Evolutionary conservation across 352 stramenopile species (phyloP).

Genomic region (Globisporangium okanoganense): DNA sequence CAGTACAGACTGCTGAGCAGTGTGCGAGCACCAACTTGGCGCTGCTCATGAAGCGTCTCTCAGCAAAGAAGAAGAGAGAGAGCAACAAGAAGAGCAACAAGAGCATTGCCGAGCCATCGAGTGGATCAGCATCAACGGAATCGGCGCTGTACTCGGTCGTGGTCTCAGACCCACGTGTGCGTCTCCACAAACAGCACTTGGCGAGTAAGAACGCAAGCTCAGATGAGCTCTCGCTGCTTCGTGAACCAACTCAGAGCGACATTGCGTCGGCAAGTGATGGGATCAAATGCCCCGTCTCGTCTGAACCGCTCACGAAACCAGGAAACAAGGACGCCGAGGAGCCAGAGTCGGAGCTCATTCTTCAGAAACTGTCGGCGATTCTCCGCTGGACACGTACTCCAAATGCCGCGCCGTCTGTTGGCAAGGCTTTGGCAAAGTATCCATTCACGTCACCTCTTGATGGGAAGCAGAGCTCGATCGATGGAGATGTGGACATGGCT

Average conservation of each 20-base stretch:
- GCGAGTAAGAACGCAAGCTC: not conserved
- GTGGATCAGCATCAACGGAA: not conserved
- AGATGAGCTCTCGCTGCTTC: constrained; percentile 36
- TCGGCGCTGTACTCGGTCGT: constrained; percentile 31
- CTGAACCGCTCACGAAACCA: constrained; percentile 27
- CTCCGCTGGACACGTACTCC: constrained; percentile 47
- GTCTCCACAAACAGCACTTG: constrained; percentile 2
- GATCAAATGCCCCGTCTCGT: constrained; percentile 62
- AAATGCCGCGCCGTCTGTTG: not conserved
- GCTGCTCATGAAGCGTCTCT: constrained; percentile 2
- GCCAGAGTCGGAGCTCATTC: constrained; percentile 51
- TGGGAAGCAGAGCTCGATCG: not conserved
- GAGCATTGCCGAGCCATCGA: not conserved
- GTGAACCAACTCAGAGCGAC: constrained; percentile 33
- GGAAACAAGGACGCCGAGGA: constrained; percentile 45
- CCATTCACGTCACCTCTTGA: constrained; percentile 20
- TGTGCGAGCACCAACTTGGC: constrained; percentile 13
- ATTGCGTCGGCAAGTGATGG: constrained; percentile 15
- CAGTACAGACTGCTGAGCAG: constrained; percentile 3
- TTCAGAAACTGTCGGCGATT: constrained; percentile 46
- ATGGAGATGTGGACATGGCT: constrained; percentile 10
- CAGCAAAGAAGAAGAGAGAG: not conserved
- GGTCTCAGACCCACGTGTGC: constrained; percentile 44
- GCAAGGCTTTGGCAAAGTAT: constrained; percentile 19
- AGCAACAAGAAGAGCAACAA: not conserved